A percentile compares a stretch with the other conserved stretches of the same genome.
Evolutionary conservation across 495 filamentous ascomycete genomes (phyloP).

Genomic region (Xylaria longipes): DNA sequence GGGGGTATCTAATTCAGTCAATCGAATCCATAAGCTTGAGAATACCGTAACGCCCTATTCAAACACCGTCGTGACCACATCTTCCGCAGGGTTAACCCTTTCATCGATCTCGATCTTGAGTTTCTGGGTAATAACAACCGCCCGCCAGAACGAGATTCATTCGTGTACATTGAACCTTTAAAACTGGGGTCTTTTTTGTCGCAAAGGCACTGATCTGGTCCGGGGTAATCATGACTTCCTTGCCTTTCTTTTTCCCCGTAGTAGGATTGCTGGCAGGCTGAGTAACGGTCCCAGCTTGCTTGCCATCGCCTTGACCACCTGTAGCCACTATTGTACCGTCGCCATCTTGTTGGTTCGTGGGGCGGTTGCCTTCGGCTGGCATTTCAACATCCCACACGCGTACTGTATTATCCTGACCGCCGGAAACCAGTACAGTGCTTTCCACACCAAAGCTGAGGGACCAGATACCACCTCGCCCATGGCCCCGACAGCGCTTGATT

Average conservation of each 20-base stretch:
- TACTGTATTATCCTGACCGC: slow-evolving; percentile 90
- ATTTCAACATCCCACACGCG: slow-evolving; percentile 89
- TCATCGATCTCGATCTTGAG: slow-evolving; percentile 35
- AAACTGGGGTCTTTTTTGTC: slow-evolving; percentile 94
- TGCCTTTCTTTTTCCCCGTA: slow-evolving; percentile 79
- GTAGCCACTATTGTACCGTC: slow-evolving; percentile 48
- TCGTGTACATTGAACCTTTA: slow-evolving; percentile 89
- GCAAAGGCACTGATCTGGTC: slow-evolving; percentile 94
- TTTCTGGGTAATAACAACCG: slow-evolving; percentile 71
- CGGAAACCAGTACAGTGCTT: slow-evolving; percentile 83
- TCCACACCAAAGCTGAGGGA: slow-evolving; percentile 90
- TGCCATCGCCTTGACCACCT: slow-evolving; percentile 64
- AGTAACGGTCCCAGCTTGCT: slow-evolving; percentile 35
- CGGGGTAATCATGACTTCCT: slow-evolving; percentile 86
- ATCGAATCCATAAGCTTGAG: not conserved
- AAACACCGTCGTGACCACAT: not conserved
- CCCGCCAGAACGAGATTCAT: slow-evolving; percentile 92
- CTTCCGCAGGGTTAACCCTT: not conserved
- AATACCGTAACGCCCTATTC: slow-evolving; percentile 20
- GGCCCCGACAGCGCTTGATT: slow-evolving; percentile 90
- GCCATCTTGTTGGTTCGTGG: slow-evolving; percentile 36
- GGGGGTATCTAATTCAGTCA: slow-evolving; percentile 22
- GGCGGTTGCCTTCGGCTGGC: slow-evolving; percentile 54
- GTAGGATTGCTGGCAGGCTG: slow-evolving; percentile 53
- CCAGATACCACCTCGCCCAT: slow-evolving; percentile 93